Percentiles rank a stretch among this genome's conserved stretches.
These are phyloP conservation scores for Capsella rubella DNA, from an alignment of 441 rosid genomes.

Conservation along the genomic window DNA sequence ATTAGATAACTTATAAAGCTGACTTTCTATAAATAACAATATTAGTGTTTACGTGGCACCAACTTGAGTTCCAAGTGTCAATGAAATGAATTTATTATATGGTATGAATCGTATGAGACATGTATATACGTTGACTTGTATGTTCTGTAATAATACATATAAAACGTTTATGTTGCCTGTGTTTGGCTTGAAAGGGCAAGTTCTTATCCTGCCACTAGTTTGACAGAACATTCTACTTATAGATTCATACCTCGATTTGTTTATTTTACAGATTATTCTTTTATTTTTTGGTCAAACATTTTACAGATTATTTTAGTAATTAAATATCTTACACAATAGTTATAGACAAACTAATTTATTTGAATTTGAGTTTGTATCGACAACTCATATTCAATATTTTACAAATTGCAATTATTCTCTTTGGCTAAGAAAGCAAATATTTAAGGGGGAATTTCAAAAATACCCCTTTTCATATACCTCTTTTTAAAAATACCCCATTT, in stretches of 20 bases:
- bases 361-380: no score
- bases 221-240: slow-evolving; percentile 24
- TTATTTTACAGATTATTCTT: background rate
- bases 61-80: slow-evolving; percentile 30
- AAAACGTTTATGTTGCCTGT: slow-evolving; percentile 12
- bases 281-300: no score
- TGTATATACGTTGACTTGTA: slow-evolving; percentile 23
- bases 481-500: no score
- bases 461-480: no score
- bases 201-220: slow-evolving; percentile 7
- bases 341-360: no score
- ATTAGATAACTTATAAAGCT: background rate
- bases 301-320: no score
- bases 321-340: no score
- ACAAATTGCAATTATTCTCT: no score
- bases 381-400: no score
- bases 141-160: slow-evolving; percentile 2
- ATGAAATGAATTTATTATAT: slow-evolving; percentile 9
- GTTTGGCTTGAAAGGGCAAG: slow-evolving; percentile 44
- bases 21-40: slow-evolving; percentile 10
- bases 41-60: slow-evolving; percentile 34
- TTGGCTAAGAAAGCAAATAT: no score
- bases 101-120: background rate
- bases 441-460: no score
- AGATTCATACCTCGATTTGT: slow-evolving; percentile 5